Evolutionary conservation across 306 rosid genomes (phyloP).

Genomic region (Morella rubra): DNA sequence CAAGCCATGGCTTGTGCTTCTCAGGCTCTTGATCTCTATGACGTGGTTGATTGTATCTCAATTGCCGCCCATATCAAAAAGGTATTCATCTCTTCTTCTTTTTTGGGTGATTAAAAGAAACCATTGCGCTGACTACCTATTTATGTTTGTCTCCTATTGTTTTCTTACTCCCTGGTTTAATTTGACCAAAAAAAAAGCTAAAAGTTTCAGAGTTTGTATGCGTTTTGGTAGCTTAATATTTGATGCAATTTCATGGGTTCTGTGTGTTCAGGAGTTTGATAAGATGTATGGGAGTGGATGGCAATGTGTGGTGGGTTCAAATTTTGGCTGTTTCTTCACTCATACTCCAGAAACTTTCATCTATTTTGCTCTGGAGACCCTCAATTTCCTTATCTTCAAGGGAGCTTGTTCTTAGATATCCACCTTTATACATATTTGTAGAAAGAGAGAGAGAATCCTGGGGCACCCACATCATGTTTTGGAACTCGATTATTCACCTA

Average conservation of each 20-base stretch:
- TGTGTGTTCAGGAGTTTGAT: conserved; percentile 63
- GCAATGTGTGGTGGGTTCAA: conserved; percentile 87
- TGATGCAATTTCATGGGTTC: background rate
- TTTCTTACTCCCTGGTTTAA: too few species aligned
- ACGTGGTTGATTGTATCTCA: conserved; percentile 61
- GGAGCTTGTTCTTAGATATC: conserved; percentile 43
- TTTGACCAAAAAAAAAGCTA: too few species aligned
- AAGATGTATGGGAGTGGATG: conserved; percentile 68
- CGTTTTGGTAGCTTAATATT: too few species aligned
- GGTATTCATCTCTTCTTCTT: too few species aligned
- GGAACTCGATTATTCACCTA: background rate
- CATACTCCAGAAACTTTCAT: conserved; percentile 68
- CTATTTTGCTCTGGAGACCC: conserved; percentile 69
- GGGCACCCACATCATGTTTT: background rate
- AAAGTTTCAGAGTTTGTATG: too few species aligned
- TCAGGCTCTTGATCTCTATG: conserved; percentile 79
- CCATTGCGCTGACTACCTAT: too few species aligned
- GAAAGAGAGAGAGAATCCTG: background rate
- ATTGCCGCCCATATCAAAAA: conserved; percentile 71
- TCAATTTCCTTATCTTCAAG: conserved; percentile 73
- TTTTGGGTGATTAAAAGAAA: too few species aligned
- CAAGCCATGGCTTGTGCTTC: conserved; percentile 91
- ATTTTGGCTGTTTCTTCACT: conserved; percentile 75
- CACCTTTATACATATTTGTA: background rate
- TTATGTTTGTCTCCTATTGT: too few species aligned